Evolutionary conservation across 208 protist genomes (phyloP), one percentile per base, ranked within the genome.

Genomic region (Acanthamoeba triangularis): DNA sequence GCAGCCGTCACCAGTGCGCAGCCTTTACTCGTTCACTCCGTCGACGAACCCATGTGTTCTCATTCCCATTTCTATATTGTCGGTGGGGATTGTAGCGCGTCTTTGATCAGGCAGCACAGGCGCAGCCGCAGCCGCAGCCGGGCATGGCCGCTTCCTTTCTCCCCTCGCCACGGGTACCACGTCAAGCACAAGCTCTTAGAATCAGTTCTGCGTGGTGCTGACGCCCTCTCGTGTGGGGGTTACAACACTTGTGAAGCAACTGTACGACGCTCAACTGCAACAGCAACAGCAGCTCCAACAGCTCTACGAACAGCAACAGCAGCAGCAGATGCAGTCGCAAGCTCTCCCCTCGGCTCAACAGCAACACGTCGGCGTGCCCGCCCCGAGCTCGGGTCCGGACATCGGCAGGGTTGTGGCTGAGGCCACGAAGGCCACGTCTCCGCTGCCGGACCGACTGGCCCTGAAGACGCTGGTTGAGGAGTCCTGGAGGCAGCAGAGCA

Each of bases 401-500:
- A 59, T 41, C 30, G 47, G 47, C 49, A 13, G 28, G 14, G 30
- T 87, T 3, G 4, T 92, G 54, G 63, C 37, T 10, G 85, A 92
- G 37, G 85, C 56, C 23, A 72, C 56, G 8, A 92, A 92, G 63
- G 30, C 85, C 23, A 92, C 85, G 25, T 20, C 85, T 8, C 85
- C 85, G 54, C 35, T 92, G 41, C 85, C 85, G 8, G 85, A 92
- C 30, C n/a, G 63, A 13, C 30, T 16, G 30, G 61, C 54, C 16
- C 37, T 92, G 23, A 92, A 92, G 56, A 44, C 30, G 13, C 59
- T 92, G 23, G 63, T 92, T 2, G 54, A 92, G 59, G 85, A 72
- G 33, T 49, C 85, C 23, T 92, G 85, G 85, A 67, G 30, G 44
- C 54, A 74, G 41, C 54, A 92, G 59, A 92, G 35, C 63, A 74